A percentile compares a stretch with the other conserved stretches of the same genome.
These are phyloP conservation scores for Domatiomyces catenatus DNA, from an alignment of 2,329 filamentous ascomycete genomes.

Conservation along the genomic window DNA sequence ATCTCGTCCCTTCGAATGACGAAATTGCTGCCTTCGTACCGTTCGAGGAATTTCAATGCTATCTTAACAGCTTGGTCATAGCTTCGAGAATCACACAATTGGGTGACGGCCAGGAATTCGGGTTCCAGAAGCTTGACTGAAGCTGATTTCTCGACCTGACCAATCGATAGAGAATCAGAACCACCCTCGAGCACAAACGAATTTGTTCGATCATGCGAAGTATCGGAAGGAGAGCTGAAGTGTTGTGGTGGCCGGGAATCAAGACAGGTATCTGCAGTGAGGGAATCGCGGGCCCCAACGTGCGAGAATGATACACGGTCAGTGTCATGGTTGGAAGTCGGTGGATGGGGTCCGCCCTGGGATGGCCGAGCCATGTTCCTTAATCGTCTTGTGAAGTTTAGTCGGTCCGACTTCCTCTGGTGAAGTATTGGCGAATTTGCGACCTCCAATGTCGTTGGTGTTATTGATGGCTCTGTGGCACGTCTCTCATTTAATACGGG, in stretches of 20 bases:
- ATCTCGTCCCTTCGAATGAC: conserved; percentile 11
- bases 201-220: conserved; percentile 6
- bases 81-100: conserved; percentile 7
- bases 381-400: not conserved
- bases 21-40: conserved; percentile 11
- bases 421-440: not conserved
- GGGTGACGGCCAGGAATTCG: conserved; percentile 7
- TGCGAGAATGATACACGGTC: not conserved
- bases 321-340: not conserved
- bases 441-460: not conserved
- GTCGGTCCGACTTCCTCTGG: not conserved
- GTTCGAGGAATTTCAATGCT: conserved; percentile 9
- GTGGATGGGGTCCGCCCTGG: not conserved
- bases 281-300: not conserved
- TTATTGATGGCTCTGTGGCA: not conserved
- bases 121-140: conserved; percentile 9
- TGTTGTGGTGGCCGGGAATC: not conserved
- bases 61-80: conserved; percentile 9
- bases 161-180: conserved; percentile 4
- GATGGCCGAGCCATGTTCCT: not conserved
- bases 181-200: conserved; percentile 6
- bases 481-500: not conserved
- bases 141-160: conserved; percentile 3
- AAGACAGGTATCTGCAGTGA: not conserved
- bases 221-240: conserved; percentile 8